Evolutionary conservation across 2,329 filamentous ascomycete genomes (phyloP).

Genomic region (Parastagonospora avenae): DNA sequence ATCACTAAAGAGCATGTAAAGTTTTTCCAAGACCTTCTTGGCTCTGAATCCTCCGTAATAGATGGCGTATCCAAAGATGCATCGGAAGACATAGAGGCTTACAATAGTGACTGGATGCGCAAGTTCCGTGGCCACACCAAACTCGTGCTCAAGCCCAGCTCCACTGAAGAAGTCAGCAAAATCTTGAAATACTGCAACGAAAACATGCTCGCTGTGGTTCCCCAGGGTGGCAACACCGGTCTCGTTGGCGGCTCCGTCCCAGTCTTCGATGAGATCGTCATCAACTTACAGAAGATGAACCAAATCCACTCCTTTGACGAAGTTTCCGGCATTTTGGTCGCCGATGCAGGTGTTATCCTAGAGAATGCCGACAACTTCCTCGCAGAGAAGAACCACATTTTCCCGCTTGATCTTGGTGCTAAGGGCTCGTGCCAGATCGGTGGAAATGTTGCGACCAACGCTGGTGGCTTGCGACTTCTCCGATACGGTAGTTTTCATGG

Average conservation of each 20-base stretch:
- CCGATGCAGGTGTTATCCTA: conserved; percentile 88
- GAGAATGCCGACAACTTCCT: conserved; percentile 88
- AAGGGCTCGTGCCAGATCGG: conserved; percentile 97
- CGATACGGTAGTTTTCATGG: conserved; percentile 95
- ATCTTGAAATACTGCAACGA: conserved; percentile 96
- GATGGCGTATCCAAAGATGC: conserved; percentile 79
- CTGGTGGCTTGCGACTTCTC: conserved; percentile 85
- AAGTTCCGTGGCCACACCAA: conserved; percentile 93
- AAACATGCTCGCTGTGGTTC: conserved; percentile 87
- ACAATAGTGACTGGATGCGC: conserved; percentile 98
- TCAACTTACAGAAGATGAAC: conserved; percentile 91
- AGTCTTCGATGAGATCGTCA: conserved; percentile 96
- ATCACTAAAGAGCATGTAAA: conserved; percentile 79
- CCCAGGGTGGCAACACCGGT: conserved; percentile 96
- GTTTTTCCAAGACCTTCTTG: conserved; percentile 81
- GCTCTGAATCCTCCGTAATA: conserved; percentile 77
- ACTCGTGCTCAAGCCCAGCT: conserved; percentile 83
- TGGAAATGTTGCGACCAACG: conserved; percentile 94
- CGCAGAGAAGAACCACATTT: conserved; percentile 82
- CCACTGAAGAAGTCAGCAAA: conserved; percentile 86
- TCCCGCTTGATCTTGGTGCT: conserved; percentile 94
- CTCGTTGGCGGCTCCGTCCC: conserved; percentile 94
- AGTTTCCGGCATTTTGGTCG: conserved; percentile 86
- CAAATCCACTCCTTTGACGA: conserved; percentile 89
- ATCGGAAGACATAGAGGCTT: conserved; percentile 81